Evolutionary conservation across 2,329 filamentous ascomycete genomes (phyloP), one percentile per base, ranked within the genome.

Genomic region (Cladophialophora carrionii): DNA sequence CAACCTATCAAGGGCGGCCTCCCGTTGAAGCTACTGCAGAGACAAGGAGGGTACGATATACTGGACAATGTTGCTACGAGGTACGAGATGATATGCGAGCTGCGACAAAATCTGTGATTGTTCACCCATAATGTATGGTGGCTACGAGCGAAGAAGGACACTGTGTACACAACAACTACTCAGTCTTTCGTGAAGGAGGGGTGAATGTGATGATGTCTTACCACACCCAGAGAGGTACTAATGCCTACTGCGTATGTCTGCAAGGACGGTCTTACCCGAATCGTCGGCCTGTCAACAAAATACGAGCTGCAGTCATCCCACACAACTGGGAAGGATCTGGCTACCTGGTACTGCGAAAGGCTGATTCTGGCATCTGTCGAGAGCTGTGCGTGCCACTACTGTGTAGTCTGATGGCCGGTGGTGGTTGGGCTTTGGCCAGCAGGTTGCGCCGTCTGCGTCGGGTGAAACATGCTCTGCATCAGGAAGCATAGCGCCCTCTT

Each of bases 231-330:
- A 58, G 46, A 31, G 20, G 29, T 31, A 26, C 9, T 9, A 37
- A 20, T 55, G 24, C 53, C 9, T 9, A 37, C 10, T 55, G 24
- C 53, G 17, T n/a, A n/a, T n/a, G 53, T 31, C 53, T 29, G 48
- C 20, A 29, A 54, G 2, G 52, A 54, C 12, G 52, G 52, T n/a
- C 20, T 53, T 20, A 26, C 9, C 9, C 57, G 3, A 2, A 3
- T 29, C 26, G 3, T 29, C 26, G 17, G 20, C 14, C 26, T n/a
- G n/a, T 9, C 51, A 7, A 60, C 51, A 22, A 34, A 46, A 61
- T 55, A 32, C 59, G 59, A 34, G n/a, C 59, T 48, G 59, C 59
- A 54, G 49, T 55, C 59, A 61, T 55, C 59, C 29, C 37, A 46
- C 34, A 32, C 31, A 32, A 31, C 48, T 37, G 34, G 26, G 37